Evolutionary conservation across 305 asterid species (phyloP).

Genomic region (Ilex paraguariensis): DNA sequence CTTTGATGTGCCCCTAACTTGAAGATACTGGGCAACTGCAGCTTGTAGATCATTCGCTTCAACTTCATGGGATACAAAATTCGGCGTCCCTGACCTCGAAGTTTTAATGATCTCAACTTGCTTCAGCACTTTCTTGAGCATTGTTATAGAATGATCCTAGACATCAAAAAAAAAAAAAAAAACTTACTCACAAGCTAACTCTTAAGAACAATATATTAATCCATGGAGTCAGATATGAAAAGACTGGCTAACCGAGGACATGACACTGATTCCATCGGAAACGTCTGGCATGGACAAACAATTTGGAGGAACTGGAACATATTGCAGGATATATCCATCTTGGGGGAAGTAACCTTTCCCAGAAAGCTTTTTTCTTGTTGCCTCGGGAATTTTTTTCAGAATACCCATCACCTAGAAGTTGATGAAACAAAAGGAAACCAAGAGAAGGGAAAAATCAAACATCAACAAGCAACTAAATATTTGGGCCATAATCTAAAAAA

Average conservation of each 20-base stretch:
- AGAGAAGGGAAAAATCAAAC: background rate
- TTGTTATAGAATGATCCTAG: conserved; percentile 82
- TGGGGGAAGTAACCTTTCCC: conserved; percentile 76
- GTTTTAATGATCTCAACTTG: conserved; percentile 79
- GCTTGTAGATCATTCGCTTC: conserved; percentile 87
- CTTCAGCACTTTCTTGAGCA: conserved; percentile 82
- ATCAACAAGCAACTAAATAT: too few relatives aligned
- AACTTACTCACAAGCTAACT: conserved; percentile 23
- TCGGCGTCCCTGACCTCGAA: conserved; percentile 89
- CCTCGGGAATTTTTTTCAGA: conserved; percentile 57
- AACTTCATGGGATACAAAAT: conserved; percentile 83
- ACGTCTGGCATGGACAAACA: conserved; percentile 94
- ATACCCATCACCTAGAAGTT: conserved; percentile 59
- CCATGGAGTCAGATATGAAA: conserved; percentile 11
- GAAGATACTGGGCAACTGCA: conserved; percentile 75
- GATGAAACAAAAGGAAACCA: conserved; percentile 16
- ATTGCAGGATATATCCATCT: conserved; percentile 78
- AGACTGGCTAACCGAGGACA: conserved; percentile 69
- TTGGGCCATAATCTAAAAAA: background rate
- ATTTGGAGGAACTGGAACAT: conserved; percentile 95
- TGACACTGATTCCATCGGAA: conserved; percentile 84
- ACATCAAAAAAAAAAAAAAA: conserved; percentile 20
- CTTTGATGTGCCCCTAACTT: conserved; percentile 92
- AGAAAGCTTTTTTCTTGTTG: conserved; percentile 56
- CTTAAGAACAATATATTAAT: conserved; percentile 5